Conservation (phyloP, 495 filamentous ascomycete genomes). For the Xylaria castorea region DNA sequence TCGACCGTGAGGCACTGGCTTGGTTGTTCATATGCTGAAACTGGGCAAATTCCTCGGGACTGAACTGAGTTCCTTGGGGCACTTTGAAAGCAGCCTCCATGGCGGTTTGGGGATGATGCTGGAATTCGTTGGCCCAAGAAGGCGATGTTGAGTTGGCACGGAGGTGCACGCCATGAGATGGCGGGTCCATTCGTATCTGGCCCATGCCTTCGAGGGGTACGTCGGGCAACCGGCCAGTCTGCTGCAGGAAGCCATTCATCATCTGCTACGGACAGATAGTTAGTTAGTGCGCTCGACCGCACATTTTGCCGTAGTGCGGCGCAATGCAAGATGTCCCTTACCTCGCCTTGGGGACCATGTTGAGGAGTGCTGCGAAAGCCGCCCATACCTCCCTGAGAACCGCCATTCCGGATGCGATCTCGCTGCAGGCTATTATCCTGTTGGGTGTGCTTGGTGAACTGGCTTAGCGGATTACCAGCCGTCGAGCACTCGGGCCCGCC, state of each 20-base stretch:
- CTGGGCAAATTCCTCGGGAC: slow-evolving; percentile 81
- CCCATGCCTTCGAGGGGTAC: slow-evolving; percentile 51
- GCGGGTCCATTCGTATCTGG: slow-evolving; percentile 48
- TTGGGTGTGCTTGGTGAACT: slow-evolving; percentile 93
- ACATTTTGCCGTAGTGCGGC: background rate
- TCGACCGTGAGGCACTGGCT: slow-evolving; percentile 60
- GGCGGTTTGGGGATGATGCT: slow-evolving; percentile 66
- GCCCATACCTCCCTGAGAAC: slow-evolving; percentile 55
- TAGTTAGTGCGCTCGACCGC: slow-evolving; percentile 2
- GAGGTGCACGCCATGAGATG: slow-evolving; percentile 53
- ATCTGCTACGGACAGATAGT: slow-evolving; percentile 60
- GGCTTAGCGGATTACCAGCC: slow-evolving; percentile 91
- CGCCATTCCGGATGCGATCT: slow-evolving; percentile 79
- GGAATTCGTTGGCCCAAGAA: slow-evolving; percentile 62
- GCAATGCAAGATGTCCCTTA: slow-evolving; percentile 33
- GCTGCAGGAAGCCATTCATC: slow-evolving; percentile 92
- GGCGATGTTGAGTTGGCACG: slow-evolving; percentile 66
- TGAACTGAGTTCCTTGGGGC: slow-evolving; percentile 69
- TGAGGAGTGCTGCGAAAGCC: slow-evolving; percentile 52
- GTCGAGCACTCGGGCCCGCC: slow-evolving; percentile 92
- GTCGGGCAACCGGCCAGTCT: slow-evolving; percentile 58
- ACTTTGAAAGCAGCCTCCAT: slow-evolving; percentile 82
- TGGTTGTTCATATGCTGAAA: slow-evolving; percentile 74
- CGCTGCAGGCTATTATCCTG: slow-evolving; percentile 94
- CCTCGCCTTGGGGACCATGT: slow-evolving; percentile 54